Evolutionary conservation across 1,284 basidiomycete genomes (phyloP), one percentile per base, ranked within the genome.

Genomic region (Cryptococcus sp.): DNA sequence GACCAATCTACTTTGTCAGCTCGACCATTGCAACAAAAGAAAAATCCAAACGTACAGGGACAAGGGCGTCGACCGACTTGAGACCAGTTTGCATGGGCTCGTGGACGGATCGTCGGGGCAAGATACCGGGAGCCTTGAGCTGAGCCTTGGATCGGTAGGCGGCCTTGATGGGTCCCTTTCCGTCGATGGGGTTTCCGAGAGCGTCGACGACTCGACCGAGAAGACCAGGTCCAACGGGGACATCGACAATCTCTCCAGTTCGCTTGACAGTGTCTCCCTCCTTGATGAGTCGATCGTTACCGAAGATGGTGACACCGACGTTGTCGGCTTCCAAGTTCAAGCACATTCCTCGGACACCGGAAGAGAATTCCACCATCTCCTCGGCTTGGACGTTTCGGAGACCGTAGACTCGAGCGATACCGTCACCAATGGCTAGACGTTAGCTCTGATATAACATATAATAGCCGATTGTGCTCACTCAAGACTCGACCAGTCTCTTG

Each of bases 281-380:
- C 83, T 93, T 93, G 83, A 97, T 97, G 77, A 87, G 84, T 83
- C 93, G 90, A 80, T 97, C 94, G 78, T 91, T 94, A 87, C 94
- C 94, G 81, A 98, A 97, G 80, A 97, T 93, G 80, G 94, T 92
- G 71, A 98, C 90, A 92, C 94, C 94, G 79, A 97, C 93, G 72
- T 97, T 94, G 87, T 97, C 94, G 78, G 93, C 90, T 80, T 98
- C 94, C 83, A 98, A 87, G 87, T 98, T 98, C 76, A 98, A 80
- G 77, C 89, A 93, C 92, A 97, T 95, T 79, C 89, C 90, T 73
- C 89, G 88, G 71, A 98, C 84, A 79, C 94, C 94, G 51, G 94
- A 97, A 52, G 93, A 90, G 84, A 98, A 98, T 82, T 98, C 94
- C 82, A 98, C 94, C 94, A 98, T 97, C 84, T 98, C 94, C 79